Base-by-base conservation (phyloP, 2,329 filamentous ascomycete species). In the Monosporascus sp. region DNA sequence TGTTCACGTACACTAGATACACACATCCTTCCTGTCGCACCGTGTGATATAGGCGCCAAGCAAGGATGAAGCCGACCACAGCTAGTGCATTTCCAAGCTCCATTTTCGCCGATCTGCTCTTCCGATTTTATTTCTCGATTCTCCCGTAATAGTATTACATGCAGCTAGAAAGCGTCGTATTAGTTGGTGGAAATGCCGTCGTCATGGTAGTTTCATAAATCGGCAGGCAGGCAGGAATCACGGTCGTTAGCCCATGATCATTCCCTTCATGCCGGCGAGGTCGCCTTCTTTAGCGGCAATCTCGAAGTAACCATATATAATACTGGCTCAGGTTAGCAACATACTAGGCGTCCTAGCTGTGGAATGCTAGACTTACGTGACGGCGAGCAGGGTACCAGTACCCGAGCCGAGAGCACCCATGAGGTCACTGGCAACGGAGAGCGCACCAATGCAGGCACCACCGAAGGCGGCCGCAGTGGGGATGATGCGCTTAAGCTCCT, bases 291-390 rank as follows among this genome's bases (percentile, higher is more conserved):
- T 97, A 67, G 95, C 95, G 24, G 94, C 94, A 68, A 99, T 99
- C 74, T 99, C 94, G 67, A 99, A 99, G 79, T 99, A 99, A 60
- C 92, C 90, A 74, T 99, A 99, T 74, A 99, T 99, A 72, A 99
- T 99, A 57, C 90, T 95, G 63, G 17, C 17, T 14, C 1, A 25
- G n/a, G 51, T 72, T 58, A 72, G 65, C 72, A 67, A 70, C 74
- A 56, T 60, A 36, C 25, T 15, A 3, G 41, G 22, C 45, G 51
- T 27, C 37, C 46, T 24, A 3, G 38, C n/a, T 11, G 17, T 4
- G 24, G n/a, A 9, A 38, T 6, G 45, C 27, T 63, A 4, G 25
- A 88, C 90, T 89, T 85, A 95, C 87, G 95, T 99, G 70, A 99
- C 94, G 73, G 94, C 94, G 72, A 99, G 85, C 56, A 99, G 82